Conservation (phyloP, 345 rosid species). For the Bretschneidera sinensis region DNA sequence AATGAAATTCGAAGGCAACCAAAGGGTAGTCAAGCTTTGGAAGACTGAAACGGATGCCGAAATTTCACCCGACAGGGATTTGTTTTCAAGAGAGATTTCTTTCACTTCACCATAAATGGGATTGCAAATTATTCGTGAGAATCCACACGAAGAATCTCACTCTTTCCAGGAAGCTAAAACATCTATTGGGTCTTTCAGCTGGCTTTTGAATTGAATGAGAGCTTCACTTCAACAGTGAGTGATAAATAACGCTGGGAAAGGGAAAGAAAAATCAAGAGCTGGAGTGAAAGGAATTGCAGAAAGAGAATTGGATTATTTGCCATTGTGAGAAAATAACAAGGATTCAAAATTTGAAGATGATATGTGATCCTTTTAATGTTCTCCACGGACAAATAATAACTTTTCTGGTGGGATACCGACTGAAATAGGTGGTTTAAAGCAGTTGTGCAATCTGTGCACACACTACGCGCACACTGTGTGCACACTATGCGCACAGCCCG, state of each 20-base stretch:
- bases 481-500: too few species aligned
- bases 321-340: slow-evolving; percentile 19
- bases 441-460: too few species aligned
- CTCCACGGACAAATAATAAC: not conserved
- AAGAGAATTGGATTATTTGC: slow-evolving; percentile 18
- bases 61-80: slow-evolving; percentile 58
- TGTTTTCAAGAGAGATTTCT: slow-evolving; percentile 40
- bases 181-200: slow-evolving; percentile 52
- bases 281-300: slow-evolving; percentile 9
- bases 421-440: too few species aligned
- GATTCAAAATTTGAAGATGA: not conserved
- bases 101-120: slow-evolving; percentile 37
- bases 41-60: slow-evolving; percentile 57
- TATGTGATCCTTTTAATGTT: slow-evolving; percentile 3
- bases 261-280: slow-evolving; percentile 18
- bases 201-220: slow-evolving; percentile 58
- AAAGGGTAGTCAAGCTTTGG: slow-evolving; percentile 35
- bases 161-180: slow-evolving; percentile 64
- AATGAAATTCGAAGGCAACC: slow-evolving; percentile 42
- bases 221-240: slow-evolving; percentile 42
- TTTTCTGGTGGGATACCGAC: too few species aligned
- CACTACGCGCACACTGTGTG: too few species aligned
- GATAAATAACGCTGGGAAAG: slow-evolving; percentile 37
- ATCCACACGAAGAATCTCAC: slow-evolving; percentile 51
- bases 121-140: slow-evolving; percentile 59